Evolutionary conservation across 176 grass and related monocot species (phyloP), one percentile per base, ranked within the genome.

Genomic region (Lolium multiflorum): DNA sequence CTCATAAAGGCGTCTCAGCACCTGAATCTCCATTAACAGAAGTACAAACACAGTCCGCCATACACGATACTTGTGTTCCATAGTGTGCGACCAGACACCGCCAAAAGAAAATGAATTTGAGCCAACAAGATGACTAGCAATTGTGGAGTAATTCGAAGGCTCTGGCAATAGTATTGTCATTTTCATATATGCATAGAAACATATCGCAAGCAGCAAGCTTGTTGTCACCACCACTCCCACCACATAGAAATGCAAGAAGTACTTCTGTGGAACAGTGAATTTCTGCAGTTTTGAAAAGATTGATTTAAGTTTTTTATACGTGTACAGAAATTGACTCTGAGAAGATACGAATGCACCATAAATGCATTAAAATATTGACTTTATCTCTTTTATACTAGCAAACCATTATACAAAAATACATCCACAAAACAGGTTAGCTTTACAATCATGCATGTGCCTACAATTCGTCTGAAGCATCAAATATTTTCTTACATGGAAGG

Each of bases 221-320:
- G 97, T 94, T 69, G 94, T 96, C 43, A 87, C 57, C 18, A 79
- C 86, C 64, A 76, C 76, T 56, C 85, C 92, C 58, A 96, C 65
- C 26, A 94, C 71, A 52, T 96, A 98, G 89, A 98, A 98, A 90
- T 98, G 97, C 79, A 96, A 94, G 90, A 91, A 98, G 75, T 88
- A 98, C 82, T 88, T 92, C n/a, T 96, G 94, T 18, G 97, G 97
- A 87, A 96, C 92, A 0, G 94, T 92, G 84, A 96, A 98, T 26
- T 85, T 92, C 97, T 98, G 94, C 84, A 90, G 64, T 83, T 79
- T 76, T 9, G 17, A 43, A 85, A 68, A 87, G n/a, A 62, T 44
- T 51, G 20, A n/a, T 59, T 7, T 86, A 5, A 83, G 65, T 55
- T 66, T 39, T 12, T 50, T 2, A 81, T 46, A 49, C 20, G 68